Evolutionary conservation across 78 protist species (phyloP).

Genomic region (Thecamonas trahens): DNA sequence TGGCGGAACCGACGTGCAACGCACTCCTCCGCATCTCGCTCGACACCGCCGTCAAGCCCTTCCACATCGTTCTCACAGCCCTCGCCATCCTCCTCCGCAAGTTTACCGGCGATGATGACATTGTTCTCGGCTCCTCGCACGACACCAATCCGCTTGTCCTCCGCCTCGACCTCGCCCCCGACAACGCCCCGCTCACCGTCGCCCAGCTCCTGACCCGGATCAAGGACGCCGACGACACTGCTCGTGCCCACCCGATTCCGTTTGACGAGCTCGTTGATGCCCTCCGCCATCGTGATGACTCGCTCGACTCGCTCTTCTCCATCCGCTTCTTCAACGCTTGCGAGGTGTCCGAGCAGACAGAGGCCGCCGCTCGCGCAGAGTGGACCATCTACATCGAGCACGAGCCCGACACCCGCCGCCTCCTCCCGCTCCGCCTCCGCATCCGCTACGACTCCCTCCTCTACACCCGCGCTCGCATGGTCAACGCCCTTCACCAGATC

Average conservation of each 20-base stretch:
- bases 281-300: neutral
- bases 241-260: neutral
- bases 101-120: conserved; percentile 7
- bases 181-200: neutral
- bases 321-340: conserved; percentile 12
- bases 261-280: neutral
- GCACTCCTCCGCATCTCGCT: neutral
- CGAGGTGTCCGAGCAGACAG: conserved; percentile 7
- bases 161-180: neutral
- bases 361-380: conserved; percentile 1
- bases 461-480: conserved; percentile 1
- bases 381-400: conserved; percentile 32
- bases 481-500: neutral
- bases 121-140: conserved; percentile 1
- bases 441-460: conserved; percentile 8
- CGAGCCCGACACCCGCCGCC: conserved; percentile 8
- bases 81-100: conserved; percentile 11
- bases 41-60: neutral
- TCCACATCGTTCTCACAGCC: conserved; percentile 3
- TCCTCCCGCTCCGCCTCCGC: conserved; percentile 14
- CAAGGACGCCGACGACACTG: neutral
- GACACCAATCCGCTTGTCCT: conserved; percentile 10
- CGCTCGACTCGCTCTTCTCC: neutral
- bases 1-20: neutral
- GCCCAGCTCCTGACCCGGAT: neutral